These are phyloP conservation scores for Cucumis cinereus DNA, from an alignment of 306 rosid species.

Conservation along the genomic window DNA sequence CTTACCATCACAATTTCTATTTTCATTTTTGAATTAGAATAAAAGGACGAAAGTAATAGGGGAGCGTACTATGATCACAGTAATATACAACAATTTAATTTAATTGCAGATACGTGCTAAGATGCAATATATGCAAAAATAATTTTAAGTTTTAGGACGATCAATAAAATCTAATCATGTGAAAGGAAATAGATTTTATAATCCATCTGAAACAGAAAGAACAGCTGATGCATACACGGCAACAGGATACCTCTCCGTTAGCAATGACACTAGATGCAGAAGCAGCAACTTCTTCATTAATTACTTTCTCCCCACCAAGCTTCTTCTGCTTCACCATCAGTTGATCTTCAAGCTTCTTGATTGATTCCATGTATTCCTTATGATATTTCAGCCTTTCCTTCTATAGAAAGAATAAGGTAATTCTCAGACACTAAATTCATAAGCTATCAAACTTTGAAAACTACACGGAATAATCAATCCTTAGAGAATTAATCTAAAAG, in stretches of 20 bases:
- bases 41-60: background rate
- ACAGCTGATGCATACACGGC: background rate
- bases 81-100: background rate
- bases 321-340: slow-evolving; percentile 42
- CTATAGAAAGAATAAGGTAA: slow-evolving; percentile 30
- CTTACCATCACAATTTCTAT: background rate
- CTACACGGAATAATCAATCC: background rate
- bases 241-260: slow-evolving; percentile 30
- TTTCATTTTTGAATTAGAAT: background rate
- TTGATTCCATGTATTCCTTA: slow-evolving; percentile 77
- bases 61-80: background rate
- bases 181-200: background rate
- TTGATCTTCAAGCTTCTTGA: slow-evolving; percentile 87
- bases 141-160: background rate
- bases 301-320: slow-evolving; percentile 25
- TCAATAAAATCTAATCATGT: background rate
- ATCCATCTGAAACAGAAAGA: background rate
- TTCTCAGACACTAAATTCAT: slow-evolving; percentile 9
- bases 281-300: slow-evolving; percentile 15
- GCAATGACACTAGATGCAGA: slow-evolving; percentile 19
- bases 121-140: background rate
- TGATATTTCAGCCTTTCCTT: slow-evolving; percentile 77
- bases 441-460: background rate
- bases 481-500: background rate
- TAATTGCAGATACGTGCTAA: background rate